Percentiles rank a stretch among this genome's conserved stretches.
Evolutionary conservation across 306 rosid genomes (phyloP).

Genomic region (Oemleria cerasiformis): DNA sequence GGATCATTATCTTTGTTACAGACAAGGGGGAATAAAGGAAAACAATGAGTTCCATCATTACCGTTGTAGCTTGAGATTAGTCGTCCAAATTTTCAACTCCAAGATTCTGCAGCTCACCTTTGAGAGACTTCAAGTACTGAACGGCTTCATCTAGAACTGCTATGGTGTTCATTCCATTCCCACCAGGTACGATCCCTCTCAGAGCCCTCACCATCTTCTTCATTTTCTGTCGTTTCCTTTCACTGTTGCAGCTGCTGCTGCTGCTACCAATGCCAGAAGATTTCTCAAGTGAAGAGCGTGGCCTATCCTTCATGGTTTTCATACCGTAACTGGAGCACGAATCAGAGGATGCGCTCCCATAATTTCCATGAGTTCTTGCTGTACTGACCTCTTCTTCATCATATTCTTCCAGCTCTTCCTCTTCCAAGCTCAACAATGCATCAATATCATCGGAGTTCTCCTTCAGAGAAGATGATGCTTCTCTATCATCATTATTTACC

Average conservation of each 20-base stretch:
- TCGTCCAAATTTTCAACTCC: constrained; percentile 49
- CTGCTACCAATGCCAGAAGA: constrained; percentile 37
- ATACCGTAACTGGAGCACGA: constrained; percentile 63
- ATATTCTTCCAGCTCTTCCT: constrained; percentile 54
- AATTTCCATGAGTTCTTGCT: constrained; percentile 63
- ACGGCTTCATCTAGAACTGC: constrained; percentile 86
- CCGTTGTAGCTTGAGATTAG: constrained; percentile 12
- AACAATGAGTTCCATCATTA: not conserved
- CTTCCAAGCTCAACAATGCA: constrained; percentile 87
- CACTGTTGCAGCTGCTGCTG: constrained; percentile 38
- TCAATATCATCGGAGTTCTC: constrained; percentile 81
- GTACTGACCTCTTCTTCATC: constrained; percentile 91
- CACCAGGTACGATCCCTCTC: constrained; percentile 81
- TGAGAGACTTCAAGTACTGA: constrained; percentile 84
- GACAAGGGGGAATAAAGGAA: constrained; percentile 2
- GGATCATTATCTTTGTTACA: not conserved
- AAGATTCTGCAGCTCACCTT: constrained; percentile 73
- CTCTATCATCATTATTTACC: constrained; percentile 40
- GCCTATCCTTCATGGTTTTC: constrained; percentile 51
- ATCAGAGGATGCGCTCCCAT: constrained; percentile 51
- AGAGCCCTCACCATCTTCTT: constrained; percentile 77
- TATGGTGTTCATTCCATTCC: constrained; percentile 61
- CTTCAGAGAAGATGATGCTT: constrained; percentile 52
- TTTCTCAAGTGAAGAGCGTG: constrained; percentile 34
- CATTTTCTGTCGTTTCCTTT: constrained; percentile 59